Evolutionary conservation across 1,284 basidiomycete species (phyloP), one percentile per base, ranked within the genome.

Genomic region (Naganishia albida): DNA sequence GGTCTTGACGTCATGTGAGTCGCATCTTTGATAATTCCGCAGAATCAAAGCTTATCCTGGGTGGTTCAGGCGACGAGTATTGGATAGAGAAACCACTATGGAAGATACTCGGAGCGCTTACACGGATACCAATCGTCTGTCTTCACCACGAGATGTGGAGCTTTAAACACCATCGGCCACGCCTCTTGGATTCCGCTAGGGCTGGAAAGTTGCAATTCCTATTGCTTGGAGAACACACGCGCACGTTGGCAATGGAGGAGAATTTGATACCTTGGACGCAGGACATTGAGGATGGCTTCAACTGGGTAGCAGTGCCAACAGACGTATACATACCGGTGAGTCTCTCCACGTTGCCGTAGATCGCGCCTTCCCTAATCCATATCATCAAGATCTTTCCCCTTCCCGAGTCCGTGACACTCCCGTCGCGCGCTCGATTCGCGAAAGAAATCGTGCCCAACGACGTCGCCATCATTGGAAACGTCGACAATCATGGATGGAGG

Each of bases 1-100:
- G 54, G 20, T 56, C 23, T 43, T 56, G 54, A 56, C 54, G 25
- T 56, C 54, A n/a, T 56, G 54, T 56, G 28, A 25, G 54, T 56
- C 23, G 20, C 8, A 10, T 23, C 25, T 18, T 54, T 13, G 13
- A 7, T 26, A 16, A 23, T 23, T 15, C n/a, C 13, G 7, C n/a
- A 25, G 7, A 7, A 44, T 15, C 40, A 28, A 42, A 44, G 20
- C 20, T 25, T 15, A 18, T 26, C 16, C 23, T 18, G 7, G 38
- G 7, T 15, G 16, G 2, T 25, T 18, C 39, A 56, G 54, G 54
- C 20, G 54, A 56, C 54, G 54, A 56, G 18, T 40, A 40, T 40
- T 56, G 54, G 54, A 18, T n/a, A 7, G 25, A 44, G 20, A 7
- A 6, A 23, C 26, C 25, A 30, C 30, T 56, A 8, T 25, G 43